A percentile compares a stretch with the other conserved stretches of the same genome.
These are phyloP conservation scores for Tricholoma flavovirens DNA, from an alignment of 768 basidiomycete species.

Conservation along the genomic window DNA sequence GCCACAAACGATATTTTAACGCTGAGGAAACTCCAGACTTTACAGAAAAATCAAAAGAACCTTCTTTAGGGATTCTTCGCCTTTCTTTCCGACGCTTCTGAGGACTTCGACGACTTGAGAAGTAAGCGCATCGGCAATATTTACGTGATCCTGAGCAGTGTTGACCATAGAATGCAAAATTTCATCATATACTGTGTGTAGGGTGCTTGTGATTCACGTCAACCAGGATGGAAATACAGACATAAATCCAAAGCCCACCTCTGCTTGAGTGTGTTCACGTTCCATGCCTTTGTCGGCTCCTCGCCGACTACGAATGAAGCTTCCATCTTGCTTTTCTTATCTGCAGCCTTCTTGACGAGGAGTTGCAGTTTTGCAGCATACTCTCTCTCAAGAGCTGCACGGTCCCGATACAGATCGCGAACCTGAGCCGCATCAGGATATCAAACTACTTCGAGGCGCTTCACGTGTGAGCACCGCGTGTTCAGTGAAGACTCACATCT, in stretches of 20 bases:
- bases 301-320: constrained; percentile 54
- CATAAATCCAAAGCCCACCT: constrained; percentile 37
- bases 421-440: constrained; percentile 37
- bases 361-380: constrained; percentile 68
- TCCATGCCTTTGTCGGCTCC: constrained; percentile 60
- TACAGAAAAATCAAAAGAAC: constrained; percentile 23
- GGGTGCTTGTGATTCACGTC: constrained; percentile 43
- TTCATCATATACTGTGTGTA: constrained; percentile 65
- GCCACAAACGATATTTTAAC: constrained; percentile 6
- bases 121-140: constrained; percentile 55
- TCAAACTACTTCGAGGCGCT: neutral
- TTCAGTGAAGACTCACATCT: constrained; percentile 43
- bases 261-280: constrained; percentile 43
- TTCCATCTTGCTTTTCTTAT: constrained; percentile 63
- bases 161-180: constrained; percentile 56
- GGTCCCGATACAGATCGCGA: constrained; percentile 65
- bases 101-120: constrained; percentile 61
- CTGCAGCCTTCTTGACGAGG: constrained; percentile 59
- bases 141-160: constrained; percentile 64
- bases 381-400: constrained; percentile 67
- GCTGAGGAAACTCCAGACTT: neutral
- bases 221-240: constrained; percentile 4
- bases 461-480: neutral
- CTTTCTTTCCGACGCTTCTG: constrained; percentile 51
- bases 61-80: constrained; percentile 66